Conservation (phyloP, 257 asterid genomes). For the Jaltomata sinuosa region DNA sequence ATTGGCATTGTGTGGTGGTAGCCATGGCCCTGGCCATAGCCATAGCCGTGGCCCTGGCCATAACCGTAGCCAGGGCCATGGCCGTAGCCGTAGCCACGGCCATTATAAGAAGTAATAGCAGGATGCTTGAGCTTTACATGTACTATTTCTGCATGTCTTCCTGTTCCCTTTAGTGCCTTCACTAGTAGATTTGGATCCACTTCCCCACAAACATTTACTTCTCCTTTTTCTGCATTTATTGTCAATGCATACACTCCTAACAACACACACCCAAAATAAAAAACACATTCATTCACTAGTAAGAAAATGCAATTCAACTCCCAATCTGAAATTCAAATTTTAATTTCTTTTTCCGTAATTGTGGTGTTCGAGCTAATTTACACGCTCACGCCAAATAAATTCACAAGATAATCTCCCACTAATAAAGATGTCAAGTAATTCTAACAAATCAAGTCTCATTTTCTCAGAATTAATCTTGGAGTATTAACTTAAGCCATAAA, state of each 20-base stretch:
- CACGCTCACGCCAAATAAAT: too few species aligned
- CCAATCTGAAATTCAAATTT: neutral
- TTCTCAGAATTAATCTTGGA: too few species aligned
- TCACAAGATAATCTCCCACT: too few species aligned
- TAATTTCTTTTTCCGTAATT: too few species aligned
- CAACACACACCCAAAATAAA: neutral
- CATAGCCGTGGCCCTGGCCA: neutral
- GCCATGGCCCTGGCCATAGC: neutral
- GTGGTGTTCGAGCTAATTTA: too few species aligned
- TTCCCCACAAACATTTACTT: neutral
- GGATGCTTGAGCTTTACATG: neutral
- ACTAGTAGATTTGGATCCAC: neutral
- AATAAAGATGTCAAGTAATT: too few species aligned
- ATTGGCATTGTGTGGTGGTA: neutral
- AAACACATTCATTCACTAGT: neutral
- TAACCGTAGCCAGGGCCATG: neutral
- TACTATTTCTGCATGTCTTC: neutral
- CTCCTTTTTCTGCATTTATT: neutral
- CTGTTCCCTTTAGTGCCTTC: neutral
- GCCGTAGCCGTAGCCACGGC: neutral
- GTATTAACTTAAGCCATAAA: too few species aligned
- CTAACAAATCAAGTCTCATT: too few species aligned
- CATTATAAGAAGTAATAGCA: too few species aligned
- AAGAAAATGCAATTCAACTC: neutral
- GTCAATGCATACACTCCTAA: conserved; percentile 12